Base-by-base conservation (phyloP, 2,329 filamentous ascomycete genomes). In the Talaromyces verruculosus region DNA sequence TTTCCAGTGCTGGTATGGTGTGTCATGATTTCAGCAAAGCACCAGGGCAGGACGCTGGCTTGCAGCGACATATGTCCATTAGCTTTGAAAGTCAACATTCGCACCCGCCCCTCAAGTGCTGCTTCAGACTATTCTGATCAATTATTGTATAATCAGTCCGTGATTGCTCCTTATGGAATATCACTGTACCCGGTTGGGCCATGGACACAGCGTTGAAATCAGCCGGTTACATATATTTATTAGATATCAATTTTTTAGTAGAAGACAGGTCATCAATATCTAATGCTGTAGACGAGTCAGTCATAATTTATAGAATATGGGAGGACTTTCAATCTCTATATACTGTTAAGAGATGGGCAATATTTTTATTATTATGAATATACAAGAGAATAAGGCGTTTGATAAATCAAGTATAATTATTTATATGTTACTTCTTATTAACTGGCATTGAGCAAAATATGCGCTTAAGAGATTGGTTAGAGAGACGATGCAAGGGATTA, bases 131-230 rank as follows among this genome's bases (percentile, higher is more conserved):
- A 7, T 49, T 30, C 33, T 62, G 60, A 4, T 39, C 5, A 13
- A 49, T 49, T 17, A 51, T 19, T 6, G 45, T 62, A 13, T 39
- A 30, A 5, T 3, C 17, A n/a, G 19, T 22, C 15, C 15, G 19
- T 17, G 15, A 30, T n/a, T 39, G 5, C 39, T 49, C n/a, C 17
- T 39, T n/a, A 1, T 45, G 19, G 15, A 62, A 51, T 37, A 51
- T 39, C 2, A 61, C 59, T 11, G 43, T 61, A 30, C 59, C 59
- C 1, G 28, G 51, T 10, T 30, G n/a, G 5, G 43, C 51, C 43
- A 61, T 49, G 19, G 59, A 61, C 1, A 61, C 33, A 19, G 11
- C 59, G 28, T 30, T 30, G 28, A 61, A 61, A n/a, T 61, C 58
- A 37, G 30, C 43, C 15, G 59, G 11, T 6, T 61, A 43, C 30